Base-by-base conservation (phyloP, 73 alveolate species). In the Stentor coeruleus region DNA sequence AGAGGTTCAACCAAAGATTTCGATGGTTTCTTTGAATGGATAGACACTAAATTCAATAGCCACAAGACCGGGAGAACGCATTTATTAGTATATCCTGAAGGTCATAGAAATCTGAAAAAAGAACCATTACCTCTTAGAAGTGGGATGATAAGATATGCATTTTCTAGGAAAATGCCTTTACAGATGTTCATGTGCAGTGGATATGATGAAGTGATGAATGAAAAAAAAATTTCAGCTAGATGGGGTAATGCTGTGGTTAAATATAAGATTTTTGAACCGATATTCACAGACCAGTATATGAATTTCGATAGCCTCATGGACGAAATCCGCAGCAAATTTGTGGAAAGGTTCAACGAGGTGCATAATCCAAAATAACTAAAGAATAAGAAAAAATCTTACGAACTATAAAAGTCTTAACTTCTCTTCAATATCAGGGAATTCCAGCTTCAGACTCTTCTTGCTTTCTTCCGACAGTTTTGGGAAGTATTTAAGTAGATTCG, bases 61-160 rank as follows among this genome's bases (percentile, higher is more conserved):
- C 39, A 31, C 74, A n/a, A 20, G 59, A 82, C 58, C 6, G 37
- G 40, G 33, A 31, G 83, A 35, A 20, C 3, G 11, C 82, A 82
- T 35, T 55, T 82, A 31, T 31, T 38, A 3, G 36, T 49, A n/a
- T 82, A 49, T 49, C 87, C 87, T 37, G 87, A 82, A 82, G 87
- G 87, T 26, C 87, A 82, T 39, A 31, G 87, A 36, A 33, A 33
- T 26, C 82, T 82, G 3, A 72, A 40, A 42, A 77, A 35, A n/a
- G 59, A 77, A 31, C 73, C 73, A 1, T 57, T 57, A 2, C 73
- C 73, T 20, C 28, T 57, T 20, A 57, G 73, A 31, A 57, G 35
- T 20, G 73, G 73, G 73, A 57, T 57, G 73, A 57, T 57, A 20
- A 57, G 73, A 57, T 57, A 57, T 57, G 73, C 73, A 57, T 57